phyloP scores from a whole-genome alignment of 2,329 filamentous ascomycete species.

The Trichoderma breve region DNA sequence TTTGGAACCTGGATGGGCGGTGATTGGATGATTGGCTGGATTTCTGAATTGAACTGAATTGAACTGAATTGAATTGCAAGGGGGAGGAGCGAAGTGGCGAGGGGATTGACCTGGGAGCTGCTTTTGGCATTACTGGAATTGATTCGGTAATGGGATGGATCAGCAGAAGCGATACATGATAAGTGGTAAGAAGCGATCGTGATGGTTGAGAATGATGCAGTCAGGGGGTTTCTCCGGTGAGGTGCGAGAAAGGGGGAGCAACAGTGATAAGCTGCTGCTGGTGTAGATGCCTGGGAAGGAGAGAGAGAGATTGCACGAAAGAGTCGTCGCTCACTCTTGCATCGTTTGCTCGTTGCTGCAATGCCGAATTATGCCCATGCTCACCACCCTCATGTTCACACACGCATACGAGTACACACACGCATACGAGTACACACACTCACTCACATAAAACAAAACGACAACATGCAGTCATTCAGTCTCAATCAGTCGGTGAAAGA shows the following conservation, averaged over 20 bases:
- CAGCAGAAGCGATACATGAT: not conserved
- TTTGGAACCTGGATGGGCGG: not conserved
- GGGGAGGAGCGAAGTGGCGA: not conserved
- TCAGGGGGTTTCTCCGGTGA: not conserved
- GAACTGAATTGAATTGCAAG: not conserved
- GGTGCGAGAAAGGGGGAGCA: not conserved
- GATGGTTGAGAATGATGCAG: not conserved
- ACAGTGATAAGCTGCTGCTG: not conserved
- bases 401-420: not conserved
- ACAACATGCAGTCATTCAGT: not conserved
- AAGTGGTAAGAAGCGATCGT: not conserved
- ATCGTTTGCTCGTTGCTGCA: not conserved
- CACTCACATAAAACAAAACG: not conserved
- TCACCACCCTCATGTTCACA: not conserved
- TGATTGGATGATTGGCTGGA: constrained; percentile 6
- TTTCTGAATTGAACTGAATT: not conserved
- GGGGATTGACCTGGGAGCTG: not conserved
- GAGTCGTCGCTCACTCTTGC: not conserved
- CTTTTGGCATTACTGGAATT: constrained; percentile 12
- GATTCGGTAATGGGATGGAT: constrained; percentile 17
- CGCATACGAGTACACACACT: not conserved
- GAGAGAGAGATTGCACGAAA: not conserved
- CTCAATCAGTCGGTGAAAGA: constrained; percentile 13
- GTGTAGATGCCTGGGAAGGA: not conserved
- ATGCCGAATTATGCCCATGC: not conserved